phyloP scores from a whole-genome alignment of 768 basidiomycete species.

The Mycena galericulata region DNA sequence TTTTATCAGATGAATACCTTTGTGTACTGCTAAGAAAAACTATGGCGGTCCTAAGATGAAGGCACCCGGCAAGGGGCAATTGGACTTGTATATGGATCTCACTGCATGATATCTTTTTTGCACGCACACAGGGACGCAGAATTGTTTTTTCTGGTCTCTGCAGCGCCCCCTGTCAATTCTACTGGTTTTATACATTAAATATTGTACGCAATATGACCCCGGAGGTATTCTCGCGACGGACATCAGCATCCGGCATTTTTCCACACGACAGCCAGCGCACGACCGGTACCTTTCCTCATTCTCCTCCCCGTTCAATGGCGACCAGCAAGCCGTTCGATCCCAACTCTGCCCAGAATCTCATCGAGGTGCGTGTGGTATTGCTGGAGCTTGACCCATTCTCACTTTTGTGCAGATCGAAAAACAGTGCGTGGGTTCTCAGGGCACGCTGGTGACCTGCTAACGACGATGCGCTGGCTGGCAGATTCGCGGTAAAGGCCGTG shows the following conservation, averaged over 20 bases:
- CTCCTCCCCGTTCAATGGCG: not conserved
- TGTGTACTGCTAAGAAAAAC: too few relatives aligned
- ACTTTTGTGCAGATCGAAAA: slow-evolving; percentile 85
- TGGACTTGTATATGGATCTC: too few relatives aligned
- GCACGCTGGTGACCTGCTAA: not conserved
- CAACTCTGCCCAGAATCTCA: slow-evolving; percentile 90
- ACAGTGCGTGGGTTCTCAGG: slow-evolving; percentile 70
- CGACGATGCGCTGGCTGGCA: slow-evolving; percentile 45
- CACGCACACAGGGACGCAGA: too few relatives aligned
- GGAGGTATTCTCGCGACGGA: not conserved
- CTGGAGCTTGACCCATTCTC: not conserved
- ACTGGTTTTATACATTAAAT: not conserved
- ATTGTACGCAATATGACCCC: not conserved
- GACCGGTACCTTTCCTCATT: not conserved
- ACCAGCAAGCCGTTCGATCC: slow-evolving; percentile 76
- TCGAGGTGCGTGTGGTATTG: slow-evolving; percentile 71
- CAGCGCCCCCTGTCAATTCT: too few relatives aligned
- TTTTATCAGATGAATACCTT: too few relatives aligned
- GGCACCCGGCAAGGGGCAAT: too few relatives aligned
- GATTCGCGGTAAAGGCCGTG: slow-evolving; percentile 94
- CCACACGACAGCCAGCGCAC: not conserved
- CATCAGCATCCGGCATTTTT: not conserved
- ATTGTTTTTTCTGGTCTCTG: too few relatives aligned
- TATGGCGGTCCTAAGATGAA: too few relatives aligned
- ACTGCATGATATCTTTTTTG: too few relatives aligned